A percentile compares a stretch with the other conserved stretches of the same genome.
phyloP scores from a whole-genome alignment of 768 basidiomycete species.

The Arthromyces matolae region DNA sequence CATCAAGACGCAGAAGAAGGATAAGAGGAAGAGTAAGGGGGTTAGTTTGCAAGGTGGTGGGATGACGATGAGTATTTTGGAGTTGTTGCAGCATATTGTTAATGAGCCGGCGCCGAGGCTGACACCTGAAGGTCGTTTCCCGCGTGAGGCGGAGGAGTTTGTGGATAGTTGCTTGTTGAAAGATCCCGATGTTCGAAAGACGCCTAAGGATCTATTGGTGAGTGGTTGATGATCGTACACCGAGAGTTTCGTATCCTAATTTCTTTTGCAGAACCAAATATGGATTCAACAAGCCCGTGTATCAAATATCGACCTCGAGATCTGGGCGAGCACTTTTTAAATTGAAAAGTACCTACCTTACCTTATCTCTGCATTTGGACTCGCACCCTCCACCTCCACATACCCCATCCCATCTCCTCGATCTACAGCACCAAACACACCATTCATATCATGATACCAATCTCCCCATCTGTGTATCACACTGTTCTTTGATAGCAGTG shows the following conservation, averaged over 20 bases:
- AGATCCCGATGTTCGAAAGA: constrained; percentile 78
- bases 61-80: constrained; percentile 98
- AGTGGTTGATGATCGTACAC: too few species aligned
- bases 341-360: background rate
- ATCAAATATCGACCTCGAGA: constrained; percentile 68
- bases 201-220: constrained; percentile 86
- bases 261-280: constrained; percentile 51
- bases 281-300: constrained; percentile 69
- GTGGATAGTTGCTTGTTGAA: constrained; percentile 89
- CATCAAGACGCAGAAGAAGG: constrained; percentile 56
- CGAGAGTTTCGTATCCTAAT: too few species aligned
- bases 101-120: constrained; percentile 95
- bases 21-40: constrained; percentile 85
- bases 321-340: constrained; percentile 75
- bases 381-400: background rate
- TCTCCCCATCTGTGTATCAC: background rate
- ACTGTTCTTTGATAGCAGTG: background rate
- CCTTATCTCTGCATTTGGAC: background rate
- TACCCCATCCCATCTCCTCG: background rate
- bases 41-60: constrained; percentile 92
- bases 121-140: constrained; percentile 67
- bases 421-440: background rate
- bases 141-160: constrained; percentile 74
- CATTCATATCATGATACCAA: background rate
- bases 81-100: constrained; percentile 95